Evolutionary conservation across 225 moss, liverwort and hornwort genomes (phyloP).

Genomic region (Polytrichum commune): DNA sequence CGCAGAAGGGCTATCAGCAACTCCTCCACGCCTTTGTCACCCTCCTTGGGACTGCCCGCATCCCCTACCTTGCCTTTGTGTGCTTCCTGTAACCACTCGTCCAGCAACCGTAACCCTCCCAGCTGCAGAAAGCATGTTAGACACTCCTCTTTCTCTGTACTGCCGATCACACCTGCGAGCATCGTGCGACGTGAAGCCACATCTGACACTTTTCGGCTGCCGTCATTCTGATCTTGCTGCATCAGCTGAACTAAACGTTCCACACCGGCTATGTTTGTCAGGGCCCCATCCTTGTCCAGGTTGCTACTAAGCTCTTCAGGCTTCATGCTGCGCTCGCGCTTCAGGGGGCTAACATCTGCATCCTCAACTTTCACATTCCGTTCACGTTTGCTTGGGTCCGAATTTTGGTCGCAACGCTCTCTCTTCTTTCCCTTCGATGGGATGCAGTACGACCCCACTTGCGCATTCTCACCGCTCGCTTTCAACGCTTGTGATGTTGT

Average conservation of each 20-base stretch:
- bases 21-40: constrained; percentile 92
- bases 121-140: constrained; percentile 69
- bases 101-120: constrained; percentile 84
- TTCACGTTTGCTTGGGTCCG: constrained; percentile 88
- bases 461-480: constrained; percentile 56
- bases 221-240: constrained; percentile 90
- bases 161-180: constrained; percentile 80
- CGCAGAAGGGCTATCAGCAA: constrained; percentile 75
- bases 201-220: constrained; percentile 70
- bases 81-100: constrained; percentile 99
- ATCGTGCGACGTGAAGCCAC: constrained; percentile 70
- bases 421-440: constrained; percentile 90
- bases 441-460: constrained; percentile 67
- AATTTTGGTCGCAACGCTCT: constrained; percentile 81
- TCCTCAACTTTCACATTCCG: constrained; percentile 87
- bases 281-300: constrained; percentile 93
- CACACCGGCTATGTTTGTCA: constrained; percentile 65
- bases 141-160: constrained; percentile 87
- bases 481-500: constrained; percentile 76
- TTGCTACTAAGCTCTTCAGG: constrained; percentile 90
- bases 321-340: constrained; percentile 99
- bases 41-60: constrained; percentile 93
- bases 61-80: constrained; percentile 97
- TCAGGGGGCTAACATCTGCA: constrained; percentile 88
- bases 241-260: constrained; percentile 86